phyloP scores from a whole-genome alignment of 768 basidiomycete genomes.

The Lanmaoa pseudosensibilis region DNA sequence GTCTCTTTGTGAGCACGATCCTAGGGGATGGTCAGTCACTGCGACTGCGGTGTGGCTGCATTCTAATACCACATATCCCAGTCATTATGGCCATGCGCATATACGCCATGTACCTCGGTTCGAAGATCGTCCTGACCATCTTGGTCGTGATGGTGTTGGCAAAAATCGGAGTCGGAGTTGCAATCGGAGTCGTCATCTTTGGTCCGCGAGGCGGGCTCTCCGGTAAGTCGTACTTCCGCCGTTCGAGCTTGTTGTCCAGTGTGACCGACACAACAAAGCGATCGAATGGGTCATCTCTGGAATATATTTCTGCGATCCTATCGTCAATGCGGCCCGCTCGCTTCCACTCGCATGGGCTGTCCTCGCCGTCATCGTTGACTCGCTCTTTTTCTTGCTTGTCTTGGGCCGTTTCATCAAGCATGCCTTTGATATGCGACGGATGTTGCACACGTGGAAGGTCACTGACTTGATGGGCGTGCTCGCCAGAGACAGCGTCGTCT shows the following conservation, averaged over 20 bases:
- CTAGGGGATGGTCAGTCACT: slow-evolving; percentile 12
- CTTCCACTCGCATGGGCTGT: slow-evolving; percentile 20
- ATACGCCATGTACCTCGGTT: slow-evolving; percentile 24
- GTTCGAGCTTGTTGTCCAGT: no score
- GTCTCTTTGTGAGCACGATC: slow-evolving; percentile 8
- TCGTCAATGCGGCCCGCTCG: background rate
- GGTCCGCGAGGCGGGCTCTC: slow-evolving; percentile 19
- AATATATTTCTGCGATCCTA: slow-evolving; percentile 12
- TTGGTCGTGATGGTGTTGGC: slow-evolving; percentile 5
- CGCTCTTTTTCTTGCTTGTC: slow-evolving; percentile 19
- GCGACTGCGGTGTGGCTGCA: background rate
- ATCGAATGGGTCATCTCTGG: slow-evolving; percentile 19
- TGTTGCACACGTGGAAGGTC: slow-evolving; percentile 8
- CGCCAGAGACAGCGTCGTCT: slow-evolving; percentile 18
- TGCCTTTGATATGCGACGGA: slow-evolving; percentile 4
- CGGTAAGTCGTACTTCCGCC: background rate
- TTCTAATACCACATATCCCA: background rate
- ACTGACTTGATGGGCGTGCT: slow-evolving; percentile 18
- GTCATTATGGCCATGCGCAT: slow-evolving; percentile 20
- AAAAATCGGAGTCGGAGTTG: slow-evolving; percentile 11
- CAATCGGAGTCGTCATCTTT: slow-evolving; percentile 5
- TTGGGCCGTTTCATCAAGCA: slow-evolving; percentile 14
- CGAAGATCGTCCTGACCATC: slow-evolving; percentile 7
- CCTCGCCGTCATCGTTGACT: slow-evolving; percentile 3
- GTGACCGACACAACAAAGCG: background rate